Evolutionary conservation across 2,329 filamentous ascomycete species (phyloP).

Genomic region (Thelonectria olida): DNA sequence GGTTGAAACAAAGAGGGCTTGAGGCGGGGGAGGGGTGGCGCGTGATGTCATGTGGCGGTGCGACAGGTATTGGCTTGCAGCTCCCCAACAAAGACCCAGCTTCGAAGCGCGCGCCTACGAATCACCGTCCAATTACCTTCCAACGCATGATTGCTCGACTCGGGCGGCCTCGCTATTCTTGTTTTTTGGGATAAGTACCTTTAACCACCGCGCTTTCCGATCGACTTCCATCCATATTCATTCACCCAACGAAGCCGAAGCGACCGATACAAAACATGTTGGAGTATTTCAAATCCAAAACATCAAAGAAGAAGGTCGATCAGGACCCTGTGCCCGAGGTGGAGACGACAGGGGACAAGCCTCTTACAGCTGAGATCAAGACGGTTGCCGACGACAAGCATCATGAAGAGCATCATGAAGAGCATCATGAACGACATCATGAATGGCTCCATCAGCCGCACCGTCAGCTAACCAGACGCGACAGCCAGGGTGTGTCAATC

Average conservation of each 20-base stretch:
- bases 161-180: conserved; percentile 33
- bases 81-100: conserved; percentile 31
- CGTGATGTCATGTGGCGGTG: conserved; percentile 44
- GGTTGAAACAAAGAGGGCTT: conserved; percentile 3
- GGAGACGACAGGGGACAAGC: conserved; percentile 23
- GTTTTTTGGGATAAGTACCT: conserved; percentile 22
- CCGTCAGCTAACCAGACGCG: conserved; percentile 12
- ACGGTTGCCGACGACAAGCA: conserved; percentile 24
- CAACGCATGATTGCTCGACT: conserved; percentile 9
- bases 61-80: conserved; percentile 19
- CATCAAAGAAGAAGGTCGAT: conserved; percentile 67
- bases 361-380: conserved; percentile 26
- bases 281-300: conserved; percentile 71
- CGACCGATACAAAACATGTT: conserved; percentile 56
- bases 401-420: conserved; percentile 21
- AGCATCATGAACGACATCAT: conserved; percentile 21
- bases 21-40: conserved; percentile 22
- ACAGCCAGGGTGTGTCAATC: background rate
- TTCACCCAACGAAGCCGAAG: conserved; percentile 4
- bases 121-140: conserved; percentile 10
- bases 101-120: conserved; percentile 38
- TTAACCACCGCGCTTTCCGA: background rate
- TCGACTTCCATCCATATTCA: background rate
- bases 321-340: conserved; percentile 47
- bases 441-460: too few species aligned